phyloP scores from a whole-genome alignment of 1,284 basidiomycete genomes.

The Trichosporon asahii region DNA sequence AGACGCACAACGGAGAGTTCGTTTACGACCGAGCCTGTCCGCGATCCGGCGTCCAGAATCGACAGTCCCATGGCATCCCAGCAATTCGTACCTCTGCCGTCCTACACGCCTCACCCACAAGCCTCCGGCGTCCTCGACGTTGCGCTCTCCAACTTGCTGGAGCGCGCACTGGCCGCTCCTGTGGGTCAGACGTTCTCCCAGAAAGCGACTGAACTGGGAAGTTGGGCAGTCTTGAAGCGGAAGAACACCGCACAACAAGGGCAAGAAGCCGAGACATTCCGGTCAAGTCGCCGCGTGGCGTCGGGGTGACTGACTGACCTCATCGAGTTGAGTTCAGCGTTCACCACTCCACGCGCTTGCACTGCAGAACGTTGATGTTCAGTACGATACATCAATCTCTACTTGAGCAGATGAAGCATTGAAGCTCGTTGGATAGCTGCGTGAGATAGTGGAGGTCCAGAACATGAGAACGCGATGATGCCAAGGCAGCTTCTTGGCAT shows the following conservation, averaged over 20 bases:
- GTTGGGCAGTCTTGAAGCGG: not conserved
- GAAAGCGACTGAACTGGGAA: not conserved
- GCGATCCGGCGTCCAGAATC: too few relatives aligned
- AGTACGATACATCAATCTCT: too few relatives aligned
- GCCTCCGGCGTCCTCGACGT: too few relatives aligned
- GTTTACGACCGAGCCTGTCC: too few relatives aligned
- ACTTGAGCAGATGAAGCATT: too few relatives aligned
- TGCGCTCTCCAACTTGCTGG: not conserved
- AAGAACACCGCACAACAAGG: not conserved
- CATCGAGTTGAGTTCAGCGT: not conserved
- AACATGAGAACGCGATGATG: not conserved
- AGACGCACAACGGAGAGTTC: too few relatives aligned
- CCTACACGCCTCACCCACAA: not conserved
- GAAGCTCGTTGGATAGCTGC: too few relatives aligned
- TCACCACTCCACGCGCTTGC: too few relatives aligned
- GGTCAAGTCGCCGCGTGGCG: not conserved
- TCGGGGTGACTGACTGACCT: not conserved
- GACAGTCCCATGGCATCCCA: too few relatives aligned
- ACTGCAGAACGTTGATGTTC: too few relatives aligned
- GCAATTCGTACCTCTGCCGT: not conserved
- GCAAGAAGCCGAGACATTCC: not conserved
- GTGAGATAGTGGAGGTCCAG: not conserved
- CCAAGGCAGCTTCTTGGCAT: not conserved
- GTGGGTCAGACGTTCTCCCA: too few relatives aligned
- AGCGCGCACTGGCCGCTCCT: too few relatives aligned